These are phyloP conservation scores for Brachypodium distachyon DNA, from an alignment of 202 grass and related monocot genomes.

Conservation along the genomic window DNA sequence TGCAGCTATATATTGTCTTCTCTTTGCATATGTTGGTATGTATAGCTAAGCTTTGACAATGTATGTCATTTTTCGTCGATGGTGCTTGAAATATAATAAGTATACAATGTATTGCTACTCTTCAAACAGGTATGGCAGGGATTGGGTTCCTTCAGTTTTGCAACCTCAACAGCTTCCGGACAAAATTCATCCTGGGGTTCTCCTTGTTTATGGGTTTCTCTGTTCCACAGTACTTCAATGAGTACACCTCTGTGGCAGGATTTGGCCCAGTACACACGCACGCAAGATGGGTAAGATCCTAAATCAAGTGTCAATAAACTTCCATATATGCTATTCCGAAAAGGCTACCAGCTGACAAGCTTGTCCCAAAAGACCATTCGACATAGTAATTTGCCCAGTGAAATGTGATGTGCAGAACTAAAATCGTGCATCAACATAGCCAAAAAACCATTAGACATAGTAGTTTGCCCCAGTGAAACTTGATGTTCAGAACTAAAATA, in stretches of 20 bases:
- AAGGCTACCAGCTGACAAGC: neutral
- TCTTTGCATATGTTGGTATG: slow-evolving; percentile 89
- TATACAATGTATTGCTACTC: neutral
- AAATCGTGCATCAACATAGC: neutral
- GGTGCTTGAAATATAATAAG: neutral
- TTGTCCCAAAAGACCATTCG: neutral
- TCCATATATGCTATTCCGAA: neutral
- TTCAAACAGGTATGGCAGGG: slow-evolving; percentile 56
- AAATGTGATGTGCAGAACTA: neutral
- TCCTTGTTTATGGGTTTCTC: slow-evolving; percentile 85
- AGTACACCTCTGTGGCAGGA: slow-evolving; percentile 70
- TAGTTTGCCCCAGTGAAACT: neutral
- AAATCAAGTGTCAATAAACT: neutral
- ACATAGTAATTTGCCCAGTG: neutral
- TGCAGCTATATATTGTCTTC: slow-evolving; percentile 77
- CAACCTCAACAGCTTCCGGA: slow-evolving; percentile 83
- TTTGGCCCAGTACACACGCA: slow-evolving; percentile 69
- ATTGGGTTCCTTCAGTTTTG: slow-evolving; percentile 71
- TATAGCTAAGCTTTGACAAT: neutral
- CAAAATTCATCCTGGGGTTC: slow-evolving; percentile 84
- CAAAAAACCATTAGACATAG: neutral
- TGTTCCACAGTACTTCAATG: slow-evolving; percentile 85
- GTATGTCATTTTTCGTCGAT: neutral
- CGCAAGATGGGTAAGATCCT: slow-evolving; percentile 66
- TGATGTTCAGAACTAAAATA: neutral